phyloP scores from a whole-genome alignment of 1,139 yeast genomes.

The Lizanozyma gosingica region DNA sequence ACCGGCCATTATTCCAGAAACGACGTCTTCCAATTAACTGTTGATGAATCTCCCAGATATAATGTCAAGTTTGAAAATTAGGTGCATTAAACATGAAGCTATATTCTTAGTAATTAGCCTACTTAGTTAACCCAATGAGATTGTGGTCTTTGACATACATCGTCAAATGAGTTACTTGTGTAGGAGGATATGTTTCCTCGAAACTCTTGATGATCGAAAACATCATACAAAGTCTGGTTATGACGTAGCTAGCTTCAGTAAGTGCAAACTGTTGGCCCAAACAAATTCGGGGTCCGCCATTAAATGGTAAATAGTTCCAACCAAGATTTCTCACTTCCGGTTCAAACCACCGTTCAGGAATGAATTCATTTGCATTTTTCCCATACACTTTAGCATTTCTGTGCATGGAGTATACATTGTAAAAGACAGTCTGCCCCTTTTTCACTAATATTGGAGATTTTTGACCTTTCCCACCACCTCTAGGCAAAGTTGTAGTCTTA shows the following conservation, averaged over 20 bases:
- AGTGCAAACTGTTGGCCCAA: constrained; percentile 53
- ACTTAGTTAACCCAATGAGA: neutral
- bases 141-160: neutral
- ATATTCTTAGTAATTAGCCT: too few species aligned
- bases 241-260: constrained; percentile 43
- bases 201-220: constrained; percentile 1
- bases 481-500: constrained; percentile 39
- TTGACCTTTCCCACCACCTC: constrained; percentile 43
- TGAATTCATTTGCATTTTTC: constrained; percentile 35
- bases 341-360: constrained; percentile 41
- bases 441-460: constrained; percentile 32
- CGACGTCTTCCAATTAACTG: constrained; percentile 26
- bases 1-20: constrained; percentile 30
- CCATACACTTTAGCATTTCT: constrained; percentile 39
- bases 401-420: constrained; percentile 40
- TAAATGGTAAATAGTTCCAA: constrained; percentile 49
- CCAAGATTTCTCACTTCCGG: constrained; percentile 1
- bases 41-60: constrained; percentile 14
- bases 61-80: neutral
- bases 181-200: neutral
- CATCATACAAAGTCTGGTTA: constrained; percentile 30
- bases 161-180: neutral
- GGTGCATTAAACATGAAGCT: too few species aligned
- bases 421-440: constrained; percentile 38
- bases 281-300: constrained; percentile 56